Evolutionary conservation across 306 rosid genomes (phyloP), one percentile per base, ranked within the genome.

Genomic region (Chamaecrista fasciculata): DNA sequence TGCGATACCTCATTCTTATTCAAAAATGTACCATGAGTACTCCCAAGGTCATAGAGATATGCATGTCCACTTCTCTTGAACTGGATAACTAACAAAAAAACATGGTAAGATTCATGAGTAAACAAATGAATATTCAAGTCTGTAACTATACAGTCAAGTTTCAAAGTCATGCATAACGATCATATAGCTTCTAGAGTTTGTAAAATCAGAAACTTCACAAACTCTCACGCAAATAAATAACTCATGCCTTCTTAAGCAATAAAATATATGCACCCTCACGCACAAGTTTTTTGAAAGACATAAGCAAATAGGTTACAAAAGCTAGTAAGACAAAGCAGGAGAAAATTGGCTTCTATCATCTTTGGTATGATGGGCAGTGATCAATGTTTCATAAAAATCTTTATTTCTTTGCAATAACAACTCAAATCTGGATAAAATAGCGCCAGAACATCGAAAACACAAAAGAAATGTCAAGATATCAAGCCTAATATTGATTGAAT

Each of bases 31-130:
- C 98, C 98, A 48, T 93, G 98, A 24, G 96, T 88, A 78, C 98
- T 93, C 74, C 97, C 97, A n/a, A 93, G 91, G 60, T 93, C 98
- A 80, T 85, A 93, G 44, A 93, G 72, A 82, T 88, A 90, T 6
- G 98, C 98, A 21, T 83, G 76, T 46, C 97, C 98, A 42, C 83
- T 88, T 73, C 84, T 83, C 82, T 84, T 93, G 60, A 90, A 93
- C 71, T 93, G 98, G 24, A 93, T 70, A 78, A 88, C 98, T 93
- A 74, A 34, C 63, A 82, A 76, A 36, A 14, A 63, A 53, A 72
- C 73, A 33, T 6, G 61, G 74, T 78, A 66, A 66, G 72, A 76
- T 72, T 67, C 72, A 21, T 8, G 50, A 11, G 7, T 1, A 10
- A 53, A 66, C 53, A 11, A 57, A 37, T 20, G 42, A 59, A 66